Evolutionary conservation across 495 filamentous ascomycete species (phyloP), one percentile per base, ranked within the genome.

Genomic region (Neurospora sp.): DNA sequence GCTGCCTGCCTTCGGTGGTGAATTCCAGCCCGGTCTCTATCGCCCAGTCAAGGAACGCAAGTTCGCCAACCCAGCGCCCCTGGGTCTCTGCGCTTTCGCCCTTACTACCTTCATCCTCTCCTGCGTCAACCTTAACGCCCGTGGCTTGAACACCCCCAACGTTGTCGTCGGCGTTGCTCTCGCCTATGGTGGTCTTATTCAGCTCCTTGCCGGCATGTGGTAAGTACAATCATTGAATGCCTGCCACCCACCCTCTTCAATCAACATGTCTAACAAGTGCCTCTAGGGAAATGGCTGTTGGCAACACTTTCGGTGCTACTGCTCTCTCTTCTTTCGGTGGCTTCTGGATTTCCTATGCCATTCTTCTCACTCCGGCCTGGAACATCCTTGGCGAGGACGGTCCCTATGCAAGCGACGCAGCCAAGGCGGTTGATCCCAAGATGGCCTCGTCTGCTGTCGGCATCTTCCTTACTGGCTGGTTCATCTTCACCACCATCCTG

Each of bases 151-250:
- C 4, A 77, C 74, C 27, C 91, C 91, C 70, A 93, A 90, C 81
- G 86, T 95, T 61, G 91, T 90, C 22, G 85, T 94, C 40, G 88
- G 87, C 35, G 80, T 91, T 40, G 91, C 92, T 22, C 93, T 90
- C 76, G 92, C 89, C 69, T 96, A 94, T 77, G 92, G 92, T 80
- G 96, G 96, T 80, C 86, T 99, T 27, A 90, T 97, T 71, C 96
- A 99, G 85, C 85, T 99, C 71, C 85, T 97, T 42, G 92, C 94
- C 76, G 96, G 95, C 87, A 98, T 98, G 95, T 97, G 96, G 94
- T 97, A 88, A 81, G 94, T 93, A n/a, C 37, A 42, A 18, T 37
- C 39, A 39, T 39, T 46, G 22, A 20, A 18, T 48, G 16, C 6
- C 2, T 27, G 20, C 48, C 22, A 5, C n/a, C 48, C 22, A 5